These are phyloP conservation scores for Coleophoma eucalyptorum DNA, from an alignment of 2,329 filamentous ascomycete species.

Conservation along the genomic window DNA sequence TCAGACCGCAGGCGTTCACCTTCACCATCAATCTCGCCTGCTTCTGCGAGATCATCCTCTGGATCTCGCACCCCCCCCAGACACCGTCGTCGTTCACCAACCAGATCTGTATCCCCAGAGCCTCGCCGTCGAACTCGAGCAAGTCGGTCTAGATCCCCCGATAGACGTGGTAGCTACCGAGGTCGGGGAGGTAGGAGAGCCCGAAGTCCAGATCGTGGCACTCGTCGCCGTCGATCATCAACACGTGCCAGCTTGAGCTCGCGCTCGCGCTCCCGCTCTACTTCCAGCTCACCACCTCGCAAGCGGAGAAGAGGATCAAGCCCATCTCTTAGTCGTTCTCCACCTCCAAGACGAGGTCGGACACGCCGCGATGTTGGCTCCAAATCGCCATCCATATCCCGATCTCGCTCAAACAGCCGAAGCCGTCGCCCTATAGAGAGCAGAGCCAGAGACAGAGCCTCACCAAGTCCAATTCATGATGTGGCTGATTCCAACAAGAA, in stretches of 20 bases:
- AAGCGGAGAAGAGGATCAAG: conserved; percentile 26
- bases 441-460: conserved; percentile 12
- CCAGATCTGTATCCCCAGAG: conserved; percentile 26
- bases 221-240: conserved; percentile 21
- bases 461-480: conserved; percentile 18
- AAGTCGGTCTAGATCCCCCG: conserved; percentile 21
- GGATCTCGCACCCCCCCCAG: conserved; percentile 24
- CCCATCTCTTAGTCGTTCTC: conserved; percentile 22
- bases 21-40: conserved; percentile 9
- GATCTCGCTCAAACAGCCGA: conserved; percentile 20
- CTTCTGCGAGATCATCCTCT: conserved; percentile 12
- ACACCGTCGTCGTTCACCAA: conserved; percentile 21
- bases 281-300: conserved; percentile 17
- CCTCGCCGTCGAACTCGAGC: conserved; percentile 18
- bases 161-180: conserved; percentile 21
- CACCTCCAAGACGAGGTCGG: conserved; percentile 20
- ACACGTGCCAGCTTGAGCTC: conserved; percentile 14
- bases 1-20: conserved; percentile 27
- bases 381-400: conserved; percentile 26
- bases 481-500: conserved; percentile 16
- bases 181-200: conserved; percentile 22
- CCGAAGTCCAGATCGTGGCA: conserved; percentile 26
- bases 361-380: conserved; percentile 18
- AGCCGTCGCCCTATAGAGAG: conserved; percentile 11
- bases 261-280: conserved; percentile 13